Evolutionary conservation across 257 asterid species (phyloP).

Genomic region (Voacanga thouarsii): DNA sequence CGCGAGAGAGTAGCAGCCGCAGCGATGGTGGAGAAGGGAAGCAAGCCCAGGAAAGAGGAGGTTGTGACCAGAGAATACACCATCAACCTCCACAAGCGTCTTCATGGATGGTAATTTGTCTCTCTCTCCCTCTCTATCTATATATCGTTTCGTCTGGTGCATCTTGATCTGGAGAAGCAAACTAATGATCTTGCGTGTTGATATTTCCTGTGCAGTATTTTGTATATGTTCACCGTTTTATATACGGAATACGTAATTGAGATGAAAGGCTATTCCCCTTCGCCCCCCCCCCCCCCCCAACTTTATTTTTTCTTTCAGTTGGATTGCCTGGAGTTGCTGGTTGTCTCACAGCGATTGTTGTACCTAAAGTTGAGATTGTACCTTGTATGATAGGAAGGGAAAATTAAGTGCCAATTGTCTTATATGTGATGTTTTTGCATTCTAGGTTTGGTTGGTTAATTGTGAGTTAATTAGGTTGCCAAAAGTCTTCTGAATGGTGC

Average conservation of each 20-base stretch:
- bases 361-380: too few relatives aligned
- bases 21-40: constrained; percentile 38
- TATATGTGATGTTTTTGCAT: background rate
- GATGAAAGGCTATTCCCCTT: background rate
- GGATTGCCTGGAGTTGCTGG: too few relatives aligned
- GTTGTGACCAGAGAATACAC: constrained; percentile 53
- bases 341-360: too few relatives aligned
- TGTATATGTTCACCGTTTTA: background rate
- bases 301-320: too few relatives aligned
- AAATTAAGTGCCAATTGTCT: too few relatives aligned
- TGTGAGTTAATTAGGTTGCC: background rate
- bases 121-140: too few relatives aligned
- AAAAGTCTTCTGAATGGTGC: background rate
- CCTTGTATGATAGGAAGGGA: too few relatives aligned
- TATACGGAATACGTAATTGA: background rate
- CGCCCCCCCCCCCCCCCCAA: too few relatives aligned
- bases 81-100: constrained; percentile 50
- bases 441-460: background rate
- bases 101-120: constrained; percentile 44
- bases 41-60: constrained; percentile 47
- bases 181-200: too few relatives aligned
- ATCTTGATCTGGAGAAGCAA: background rate
- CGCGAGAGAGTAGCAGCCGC: constrained; percentile 5
- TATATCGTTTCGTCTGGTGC: background rate
- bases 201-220: background rate